Evolutionary conservation across 2,329 filamentous ascomycete species (phyloP).

Genomic region (Ilyonectria mors-panacis): DNA sequence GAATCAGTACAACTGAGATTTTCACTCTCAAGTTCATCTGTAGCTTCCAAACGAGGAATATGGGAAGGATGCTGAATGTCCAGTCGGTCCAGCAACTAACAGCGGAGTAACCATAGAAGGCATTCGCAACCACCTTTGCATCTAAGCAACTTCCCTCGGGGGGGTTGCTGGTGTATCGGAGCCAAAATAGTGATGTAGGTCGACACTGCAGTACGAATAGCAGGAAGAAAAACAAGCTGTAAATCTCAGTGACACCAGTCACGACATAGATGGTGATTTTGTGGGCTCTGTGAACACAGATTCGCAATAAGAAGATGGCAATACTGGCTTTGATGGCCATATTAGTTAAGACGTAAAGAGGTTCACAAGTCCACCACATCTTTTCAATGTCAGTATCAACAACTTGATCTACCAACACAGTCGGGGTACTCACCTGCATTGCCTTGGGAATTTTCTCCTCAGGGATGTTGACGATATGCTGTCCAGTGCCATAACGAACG

Average conservation of each 20-base stretch:
- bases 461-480: constrained; percentile 40
- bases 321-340: constrained; percentile 58
- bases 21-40: constrained; percentile 58
- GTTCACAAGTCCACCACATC: constrained; percentile 60
- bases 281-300: constrained; percentile 50
- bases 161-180: constrained; percentile 41
- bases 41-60: constrained; percentile 58
- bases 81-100: constrained; percentile 58
- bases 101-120: constrained; percentile 56
- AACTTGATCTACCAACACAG: not conserved
- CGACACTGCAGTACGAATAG: constrained; percentile 58
- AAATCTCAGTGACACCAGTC: constrained; percentile 50
- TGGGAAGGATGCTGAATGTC: constrained; percentile 57
- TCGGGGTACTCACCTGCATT: constrained; percentile 48
- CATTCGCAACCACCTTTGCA: constrained; percentile 44
- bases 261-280: constrained; percentile 51
- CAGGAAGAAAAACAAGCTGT: constrained; percentile 56
- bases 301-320: constrained; percentile 56
- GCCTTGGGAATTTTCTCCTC: constrained; percentile 42
- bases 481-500: constrained; percentile 48
- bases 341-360: constrained; percentile 55
- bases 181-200: constrained; percentile 58
- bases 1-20: constrained; percentile 52
- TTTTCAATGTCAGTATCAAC: constrained; percentile 25
- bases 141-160: constrained; percentile 53